Percentiles rank a stretch among this genome's conserved stretches.
phyloP scores from a whole-genome alignment of 345 rosid species.

The Raphanus raphanistrum region DNA sequence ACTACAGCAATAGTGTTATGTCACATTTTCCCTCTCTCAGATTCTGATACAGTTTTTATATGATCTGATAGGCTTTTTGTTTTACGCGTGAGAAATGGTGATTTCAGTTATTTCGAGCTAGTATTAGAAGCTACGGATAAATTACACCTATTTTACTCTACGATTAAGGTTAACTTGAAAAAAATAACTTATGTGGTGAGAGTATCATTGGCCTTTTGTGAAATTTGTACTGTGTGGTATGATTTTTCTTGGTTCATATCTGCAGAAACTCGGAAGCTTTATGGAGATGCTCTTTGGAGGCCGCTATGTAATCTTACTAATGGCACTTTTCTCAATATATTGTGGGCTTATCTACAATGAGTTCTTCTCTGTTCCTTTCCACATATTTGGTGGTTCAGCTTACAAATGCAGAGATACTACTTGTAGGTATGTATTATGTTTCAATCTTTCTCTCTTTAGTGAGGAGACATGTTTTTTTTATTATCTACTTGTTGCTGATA shows the following conservation, averaged over 20 bases:
- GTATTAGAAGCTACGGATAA: not conserved
- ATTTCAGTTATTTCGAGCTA: not conserved
- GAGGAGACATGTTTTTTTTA: not conserved
- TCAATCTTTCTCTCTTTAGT: not conserved
- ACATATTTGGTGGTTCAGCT: slow-evolving; percentile 93
- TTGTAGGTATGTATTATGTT: slow-evolving; percentile 63
- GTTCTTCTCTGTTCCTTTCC: slow-evolving; percentile 93
- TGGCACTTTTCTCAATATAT: slow-evolving; percentile 92
- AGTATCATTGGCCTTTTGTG: not conserved
- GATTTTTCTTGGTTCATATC: slow-evolving; percentile 2
- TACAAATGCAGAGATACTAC: slow-evolving; percentile 80
- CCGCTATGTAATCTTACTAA: slow-evolving; percentile 83
- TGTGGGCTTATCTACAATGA: slow-evolving; percentile 98
- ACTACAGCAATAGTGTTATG: slow-evolving; percentile 11
- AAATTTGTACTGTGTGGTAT: slow-evolving; percentile 3
- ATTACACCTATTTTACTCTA: slow-evolving; percentile 1
- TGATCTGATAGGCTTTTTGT: not conserved
- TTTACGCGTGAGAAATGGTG: not conserved
- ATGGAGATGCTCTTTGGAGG: slow-evolving; percentile 99
- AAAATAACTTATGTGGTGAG: not conserved
- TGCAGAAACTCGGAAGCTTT: slow-evolving; percentile 97
- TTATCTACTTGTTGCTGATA: slow-evolving; percentile 6
- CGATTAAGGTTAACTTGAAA: not conserved
- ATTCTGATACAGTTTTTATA: not conserved
- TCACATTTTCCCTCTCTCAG: slow-evolving; percentile 7